Evolutionary conservation across 2,329 filamentous ascomycete species (phyloP).

Genomic region (Penicillium corylophilum): DNA sequence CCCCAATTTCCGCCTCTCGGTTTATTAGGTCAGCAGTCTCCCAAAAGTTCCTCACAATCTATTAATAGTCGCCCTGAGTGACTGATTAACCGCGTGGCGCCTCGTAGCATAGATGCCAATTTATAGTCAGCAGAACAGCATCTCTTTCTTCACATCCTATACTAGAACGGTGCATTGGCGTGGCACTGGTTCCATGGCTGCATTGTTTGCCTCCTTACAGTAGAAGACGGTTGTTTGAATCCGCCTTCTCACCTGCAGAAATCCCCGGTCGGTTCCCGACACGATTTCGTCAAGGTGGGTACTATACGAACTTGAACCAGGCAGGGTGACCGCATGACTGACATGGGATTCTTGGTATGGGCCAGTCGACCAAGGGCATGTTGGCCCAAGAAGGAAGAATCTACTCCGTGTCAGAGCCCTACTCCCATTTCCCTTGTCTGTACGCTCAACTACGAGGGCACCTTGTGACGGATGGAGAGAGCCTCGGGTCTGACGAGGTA

Average conservation of each 20-base stretch:
- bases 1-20: no score
- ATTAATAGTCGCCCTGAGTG: no score
- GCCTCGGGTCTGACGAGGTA: not conserved
- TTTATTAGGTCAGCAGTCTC: no score
- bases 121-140: not conserved
- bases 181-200: not conserved
- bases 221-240: not conserved
- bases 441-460: not conserved
- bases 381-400: not conserved
- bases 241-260: not conserved
- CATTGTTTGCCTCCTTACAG: not conserved
- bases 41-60: no score
- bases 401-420: constrained; percentile 1
- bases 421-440: not conserved
- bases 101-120: no score
- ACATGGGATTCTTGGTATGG: constrained; percentile 3
- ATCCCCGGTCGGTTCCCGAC: not conserved
- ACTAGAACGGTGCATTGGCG: not conserved
- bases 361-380: not conserved
- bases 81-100: no score
- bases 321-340: constrained; percentile 3
- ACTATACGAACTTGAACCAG: constrained; percentile 5
- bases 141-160: not conserved
- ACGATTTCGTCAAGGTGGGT: constrained; percentile 1
- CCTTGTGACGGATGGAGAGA: not conserved